Conservation (phyloP, 2,329 filamentous ascomycete genomes). For the Fusarium sp. region DNA sequence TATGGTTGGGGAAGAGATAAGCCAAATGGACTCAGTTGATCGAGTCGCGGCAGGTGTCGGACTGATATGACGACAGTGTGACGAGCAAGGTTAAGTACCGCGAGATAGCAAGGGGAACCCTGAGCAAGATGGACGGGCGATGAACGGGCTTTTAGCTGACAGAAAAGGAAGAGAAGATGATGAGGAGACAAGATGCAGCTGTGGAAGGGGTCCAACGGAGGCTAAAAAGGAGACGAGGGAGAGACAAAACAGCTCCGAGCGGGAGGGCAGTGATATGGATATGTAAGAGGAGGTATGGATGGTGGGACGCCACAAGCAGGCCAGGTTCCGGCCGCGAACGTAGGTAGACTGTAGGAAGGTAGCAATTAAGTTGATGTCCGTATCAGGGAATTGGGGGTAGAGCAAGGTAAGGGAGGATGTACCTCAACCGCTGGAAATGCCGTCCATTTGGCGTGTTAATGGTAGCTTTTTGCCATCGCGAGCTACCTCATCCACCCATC, state of each 20-base stretch:
- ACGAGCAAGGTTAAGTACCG: slow-evolving; percentile 16
- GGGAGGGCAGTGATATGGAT: slow-evolving; percentile 14
- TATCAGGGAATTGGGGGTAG: slow-evolving; percentile 6
- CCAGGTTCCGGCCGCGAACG: slow-evolving; percentile 14
- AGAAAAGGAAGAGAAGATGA: slow-evolving; percentile 12
- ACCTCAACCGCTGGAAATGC: background rate
- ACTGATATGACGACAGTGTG: slow-evolving; percentile 22
- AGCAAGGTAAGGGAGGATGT: slow-evolving; percentile 5
- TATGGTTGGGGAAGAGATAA: slow-evolving; percentile 12
- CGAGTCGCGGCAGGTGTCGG: slow-evolving; percentile 2
- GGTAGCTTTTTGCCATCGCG: slow-evolving; percentile 32
- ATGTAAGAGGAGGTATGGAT: slow-evolving; percentile 22
- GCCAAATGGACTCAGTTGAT: slow-evolving; percentile 19
- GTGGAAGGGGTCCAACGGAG: slow-evolving; percentile 36
- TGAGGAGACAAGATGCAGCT: slow-evolving; percentile 33
- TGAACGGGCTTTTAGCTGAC: slow-evolving; percentile 7
- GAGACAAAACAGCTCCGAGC: slow-evolving; percentile 1
- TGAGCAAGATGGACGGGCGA: slow-evolving; percentile 10
- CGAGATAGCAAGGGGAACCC: slow-evolving; percentile 1
- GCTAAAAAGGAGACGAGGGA: slow-evolving; percentile 35
- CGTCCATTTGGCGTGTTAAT: slow-evolving; percentile 3
- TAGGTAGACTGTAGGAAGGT: slow-evolving; percentile 2
- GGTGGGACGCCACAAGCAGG: slow-evolving; percentile 40
- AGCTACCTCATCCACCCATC: background rate
- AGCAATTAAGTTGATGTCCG: background rate